These are phyloP conservation scores for Claviceps spartinae DNA, from an alignment of 2,329 filamentous ascomycete genomes.

Conservation along the genomic window DNA sequence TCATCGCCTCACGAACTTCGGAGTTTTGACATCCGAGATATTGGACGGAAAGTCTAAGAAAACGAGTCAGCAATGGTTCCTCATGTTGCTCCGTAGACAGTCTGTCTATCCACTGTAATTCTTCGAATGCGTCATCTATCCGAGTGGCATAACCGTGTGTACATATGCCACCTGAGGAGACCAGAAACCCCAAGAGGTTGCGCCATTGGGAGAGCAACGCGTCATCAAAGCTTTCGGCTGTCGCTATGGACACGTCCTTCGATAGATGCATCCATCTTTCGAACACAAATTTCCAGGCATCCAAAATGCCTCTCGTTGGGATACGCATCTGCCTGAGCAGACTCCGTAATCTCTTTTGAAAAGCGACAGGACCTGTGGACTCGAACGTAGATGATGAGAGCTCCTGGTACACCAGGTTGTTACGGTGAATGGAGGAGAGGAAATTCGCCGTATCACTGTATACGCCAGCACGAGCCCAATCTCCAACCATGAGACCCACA, in stretches of 20 bases:
- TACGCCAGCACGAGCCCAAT: constrained; percentile 39
- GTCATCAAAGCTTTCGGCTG: constrained; percentile 39
- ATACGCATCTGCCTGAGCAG: constrained; percentile 46
- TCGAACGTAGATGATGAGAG: constrained; percentile 50
- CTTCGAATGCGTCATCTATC: constrained; percentile 43
- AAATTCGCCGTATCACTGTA: constrained; percentile 36
- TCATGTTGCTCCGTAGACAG: constrained; percentile 44
- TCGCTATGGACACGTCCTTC: constrained; percentile 44
- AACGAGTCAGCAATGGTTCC: constrained; percentile 45
- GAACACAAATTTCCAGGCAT: constrained; percentile 54
- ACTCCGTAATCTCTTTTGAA: constrained; percentile 50
- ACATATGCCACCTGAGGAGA: constrained; percentile 52
- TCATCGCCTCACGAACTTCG: constrained; percentile 50
- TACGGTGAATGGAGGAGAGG: constrained; percentile 41
- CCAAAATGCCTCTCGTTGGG: constrained; percentile 52
- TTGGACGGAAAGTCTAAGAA: constrained; percentile 50
- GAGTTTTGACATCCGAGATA: constrained; percentile 51
- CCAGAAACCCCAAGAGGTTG: constrained; percentile 55
- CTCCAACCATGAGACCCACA: constrained; percentile 48
- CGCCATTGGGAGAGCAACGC: constrained; percentile 49
- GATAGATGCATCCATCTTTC: constrained; percentile 51
- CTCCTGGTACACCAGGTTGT: constrained; percentile 46
- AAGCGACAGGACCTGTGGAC: constrained; percentile 55
- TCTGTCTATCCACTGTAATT: constrained; percentile 51
- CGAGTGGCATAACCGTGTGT: constrained; percentile 43